Base-by-base conservation (phyloP, 23 red algal species). In the Porphyridium purpureum region DNA sequence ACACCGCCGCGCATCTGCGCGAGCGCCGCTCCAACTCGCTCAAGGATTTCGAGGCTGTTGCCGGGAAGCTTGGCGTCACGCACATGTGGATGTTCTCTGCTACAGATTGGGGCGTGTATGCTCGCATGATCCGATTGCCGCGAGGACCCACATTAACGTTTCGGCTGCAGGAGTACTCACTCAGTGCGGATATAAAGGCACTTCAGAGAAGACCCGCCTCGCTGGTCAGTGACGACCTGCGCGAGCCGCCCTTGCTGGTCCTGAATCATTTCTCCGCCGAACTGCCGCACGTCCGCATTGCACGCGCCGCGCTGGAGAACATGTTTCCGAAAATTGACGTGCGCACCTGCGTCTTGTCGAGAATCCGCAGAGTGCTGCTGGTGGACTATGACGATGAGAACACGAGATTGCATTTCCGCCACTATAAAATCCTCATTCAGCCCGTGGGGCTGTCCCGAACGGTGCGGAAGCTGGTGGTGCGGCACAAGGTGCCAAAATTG, bases 91-190 rank as follows among this genome's bases (percentile, higher is more conserved):
- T 95, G 3, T 8, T 95, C 29, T 76, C 76, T 1, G 74, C 67
- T 28, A 73, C 72, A 0, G 44, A 67, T 14, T 22, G 34, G n/a
- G 56, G 72, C 5, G 65, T 67, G 15, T 73, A 92, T 38, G 48
- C 85, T 2, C 62, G 79, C 2, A 24, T 95, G 1, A 72, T 60
- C 20, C 38, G 44, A 27, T 44, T 57, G 24, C 88, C 88, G 7
- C 73, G 62, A 25, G 88, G 88, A 0, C 88, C 88, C 4, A 95
- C 88, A 30, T 56, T 67, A 21, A 95, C 71, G 17, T 95, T 95
- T 42, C 67, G 72, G 4, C 38, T 95, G 19, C 26, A 65, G 3
- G 52, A 70, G 32, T 95, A 74, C 33, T 81, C 78, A 48, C 67
- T 95, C 20, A 49, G 52, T 5, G 35, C 47, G 8, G 75, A 95